Conservation (phyloP, 768 basidiomycete species). For the Leccinellum albellum region DNA sequence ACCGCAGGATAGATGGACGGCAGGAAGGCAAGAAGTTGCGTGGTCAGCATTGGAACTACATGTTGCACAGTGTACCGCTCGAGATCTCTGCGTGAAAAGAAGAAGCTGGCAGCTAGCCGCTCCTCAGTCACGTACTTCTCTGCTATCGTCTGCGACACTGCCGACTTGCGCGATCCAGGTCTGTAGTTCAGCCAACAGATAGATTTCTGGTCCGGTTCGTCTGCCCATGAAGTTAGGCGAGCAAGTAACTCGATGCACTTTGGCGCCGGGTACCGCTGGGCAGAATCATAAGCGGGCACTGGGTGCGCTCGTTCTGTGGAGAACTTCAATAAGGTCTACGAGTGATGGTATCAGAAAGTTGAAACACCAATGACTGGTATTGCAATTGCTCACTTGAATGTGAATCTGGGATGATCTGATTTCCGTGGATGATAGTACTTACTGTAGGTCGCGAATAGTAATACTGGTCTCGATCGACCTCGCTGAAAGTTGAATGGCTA, state of each 20-base stretch:
- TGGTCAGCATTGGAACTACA: slow-evolving; percentile 31
- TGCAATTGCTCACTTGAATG: background rate
- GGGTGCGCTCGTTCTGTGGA: slow-evolving; percentile 14
- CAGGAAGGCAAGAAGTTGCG: slow-evolving; percentile 24
- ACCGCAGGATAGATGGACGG: slow-evolving; percentile 23
- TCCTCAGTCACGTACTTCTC: slow-evolving; percentile 18
- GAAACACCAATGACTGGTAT: background rate
- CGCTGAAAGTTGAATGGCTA: slow-evolving; percentile 15
- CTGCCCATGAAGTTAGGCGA: slow-evolving; percentile 13
- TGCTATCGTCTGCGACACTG: slow-evolving; percentile 31
- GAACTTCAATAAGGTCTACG: slow-evolving; percentile 11
- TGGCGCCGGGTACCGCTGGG: slow-evolving; percentile 17
- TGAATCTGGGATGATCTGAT: slow-evolving; percentile 16
- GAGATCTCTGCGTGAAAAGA: slow-evolving; percentile 31
- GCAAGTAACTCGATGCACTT: slow-evolving; percentile 21
- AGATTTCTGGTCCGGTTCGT: slow-evolving; percentile 3
- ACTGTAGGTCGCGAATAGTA: slow-evolving; percentile 7
- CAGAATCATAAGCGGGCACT: slow-evolving; percentile 21
- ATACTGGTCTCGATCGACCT: slow-evolving; percentile 14
- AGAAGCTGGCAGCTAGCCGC: slow-evolving; percentile 34
- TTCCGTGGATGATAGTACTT: slow-evolving; percentile 15
- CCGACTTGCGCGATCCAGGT: slow-evolving; percentile 27
- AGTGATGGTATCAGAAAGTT: background rate
- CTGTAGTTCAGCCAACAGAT: slow-evolving; percentile 26
- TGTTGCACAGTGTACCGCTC: slow-evolving; percentile 20